Evolutionary conservation across 2,329 filamentous ascomycete species (phyloP), one percentile per base, ranked within the genome.

Genomic region (Aspergillus fumigatus): DNA sequence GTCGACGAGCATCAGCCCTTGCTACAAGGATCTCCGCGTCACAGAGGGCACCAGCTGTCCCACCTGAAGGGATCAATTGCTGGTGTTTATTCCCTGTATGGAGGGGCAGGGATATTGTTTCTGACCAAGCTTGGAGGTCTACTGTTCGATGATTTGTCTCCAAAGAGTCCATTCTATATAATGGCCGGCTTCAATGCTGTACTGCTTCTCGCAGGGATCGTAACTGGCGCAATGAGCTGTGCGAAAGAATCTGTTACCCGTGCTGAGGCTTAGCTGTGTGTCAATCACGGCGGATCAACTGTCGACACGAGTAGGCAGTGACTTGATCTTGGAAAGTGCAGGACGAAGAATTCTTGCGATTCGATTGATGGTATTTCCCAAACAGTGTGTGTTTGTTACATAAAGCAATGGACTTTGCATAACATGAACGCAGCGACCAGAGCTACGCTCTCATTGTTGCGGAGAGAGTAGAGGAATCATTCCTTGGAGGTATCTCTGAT

Each of bases 41-140:
- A 64, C 62, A 61, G 62, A 50, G 54, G 62, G 3, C 62, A 70
- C 43, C 72, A 75, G 25, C 68, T 79, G 50, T 75, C 79, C n/a
- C 76, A 83, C 48, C 82, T 97, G 53, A 97, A 97, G 76, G 94
- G 94, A 11, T 93, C 90, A 14, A 94, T 99, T 63, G 93, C 94
- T 0, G 94, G 94, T 2, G 88, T 97, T 1, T 99, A 99, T 74
- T 95, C 90, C 53, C 84, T 96, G 60, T 92, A 88, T 55, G 94
- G 94, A 10, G 94, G 93, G 14, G 88, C 86, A 0, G 94, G 92
- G 0, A 99, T 99, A 52, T 73, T 99, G 54, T 75, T 97, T 4
- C 81, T 99, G 17, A 97, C 94, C 0, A 99, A 99, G 75, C 73
- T 94, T 3, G 94, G 94, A 11, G 94, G 94, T 0, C 84, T 85